These are phyloP conservation scores for Trapa incisa DNA, from an alignment of 345 rosid species.

Conservation along the genomic window DNA sequence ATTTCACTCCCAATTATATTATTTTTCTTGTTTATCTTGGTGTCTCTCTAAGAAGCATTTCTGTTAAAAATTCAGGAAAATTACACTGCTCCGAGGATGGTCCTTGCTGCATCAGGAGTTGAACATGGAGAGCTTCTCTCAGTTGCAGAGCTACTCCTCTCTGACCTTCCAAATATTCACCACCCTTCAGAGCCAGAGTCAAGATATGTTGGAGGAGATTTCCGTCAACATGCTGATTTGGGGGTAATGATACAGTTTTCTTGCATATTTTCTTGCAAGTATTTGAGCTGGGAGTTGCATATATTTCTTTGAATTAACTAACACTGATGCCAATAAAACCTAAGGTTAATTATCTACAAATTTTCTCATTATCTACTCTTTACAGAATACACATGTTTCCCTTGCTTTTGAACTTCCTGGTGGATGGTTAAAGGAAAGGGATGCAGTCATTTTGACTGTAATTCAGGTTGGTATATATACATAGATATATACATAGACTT, in stretches of 20 bases:
- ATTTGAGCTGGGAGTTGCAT: not conserved
- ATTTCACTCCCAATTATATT: not conserved
- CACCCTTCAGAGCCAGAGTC: conserved; percentile 45
- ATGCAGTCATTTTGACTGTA: conserved; percentile 62
- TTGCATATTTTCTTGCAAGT: not conserved
- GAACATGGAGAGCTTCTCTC: conserved; percentile 67
- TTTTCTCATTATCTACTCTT: not conserved
- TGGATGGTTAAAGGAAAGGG: conserved; percentile 67
- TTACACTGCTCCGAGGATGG: conserved; percentile 69
- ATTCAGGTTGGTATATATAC: conserved; percentile 50
- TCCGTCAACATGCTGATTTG: conserved; percentile 61
- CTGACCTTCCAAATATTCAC: conserved; percentile 53
- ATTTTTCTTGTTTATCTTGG: not conserved
- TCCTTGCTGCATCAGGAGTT: conserved; percentile 77
- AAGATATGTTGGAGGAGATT: conserved; percentile 78
- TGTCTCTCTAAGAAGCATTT: conserved; percentile 4
- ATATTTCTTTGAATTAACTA: not conserved
- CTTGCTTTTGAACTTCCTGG: conserved; percentile 91
- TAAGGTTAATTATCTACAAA: not conserved
- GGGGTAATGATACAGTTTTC: conserved; percentile 34
- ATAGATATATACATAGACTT: not conserved
- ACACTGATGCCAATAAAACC: not conserved
- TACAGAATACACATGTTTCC: conserved; percentile 56
- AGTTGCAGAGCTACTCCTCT: conserved; percentile 68
- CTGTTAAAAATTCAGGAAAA: conserved; percentile 45